A percentile compares a stretch with the other conserved stretches of the same genome.
Evolutionary conservation across 768 basidiomycete species (phyloP).

Genomic region (Russula lepida): DNA sequence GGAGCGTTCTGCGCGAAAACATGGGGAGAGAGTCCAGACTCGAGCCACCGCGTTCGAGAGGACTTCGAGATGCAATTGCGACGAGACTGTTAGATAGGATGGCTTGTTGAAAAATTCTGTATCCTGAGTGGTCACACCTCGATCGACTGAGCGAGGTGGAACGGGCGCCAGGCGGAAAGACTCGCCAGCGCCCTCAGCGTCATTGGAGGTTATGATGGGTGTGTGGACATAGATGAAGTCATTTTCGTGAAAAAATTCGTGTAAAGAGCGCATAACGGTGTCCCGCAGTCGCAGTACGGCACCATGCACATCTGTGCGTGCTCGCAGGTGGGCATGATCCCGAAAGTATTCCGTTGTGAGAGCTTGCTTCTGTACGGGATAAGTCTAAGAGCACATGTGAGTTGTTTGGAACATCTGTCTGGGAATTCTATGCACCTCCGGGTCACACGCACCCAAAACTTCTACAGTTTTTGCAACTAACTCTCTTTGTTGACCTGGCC

Average conservation of each 20-base stretch:
- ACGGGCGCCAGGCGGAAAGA: slow-evolving; percentile 61
- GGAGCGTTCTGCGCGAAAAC: slow-evolving; percentile 89
- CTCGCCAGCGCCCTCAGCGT: slow-evolving; percentile 96
- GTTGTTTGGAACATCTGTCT: not conserved
- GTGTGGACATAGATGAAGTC: slow-evolving; percentile 76
- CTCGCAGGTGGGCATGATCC: slow-evolving; percentile 81
- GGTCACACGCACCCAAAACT: slow-evolving; percentile 48
- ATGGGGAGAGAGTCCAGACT: slow-evolving; percentile 87
- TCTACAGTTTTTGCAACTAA: slow-evolving; percentile 41
- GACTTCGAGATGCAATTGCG: slow-evolving; percentile 92
- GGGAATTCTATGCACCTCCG: slow-evolving; percentile 35
- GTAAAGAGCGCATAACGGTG: slow-evolving; percentile 44
- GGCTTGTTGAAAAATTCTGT: slow-evolving; percentile 66
- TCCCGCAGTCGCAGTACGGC: slow-evolving; percentile 72
- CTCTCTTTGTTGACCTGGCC: slow-evolving; percentile 45
- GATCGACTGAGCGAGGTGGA: slow-evolving; percentile 19
- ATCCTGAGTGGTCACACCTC: slow-evolving; percentile 15
- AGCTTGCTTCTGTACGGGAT: slow-evolving; percentile 88
- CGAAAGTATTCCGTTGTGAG: slow-evolving; percentile 73
- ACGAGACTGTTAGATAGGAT: slow-evolving; percentile 87
- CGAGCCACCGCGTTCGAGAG: slow-evolving; percentile 69
- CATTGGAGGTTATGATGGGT: slow-evolving; percentile 82
- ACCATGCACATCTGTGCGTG: slow-evolving; percentile 62
- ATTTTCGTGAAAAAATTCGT: slow-evolving; percentile 68
- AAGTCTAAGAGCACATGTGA: slow-evolving; percentile 41